Evolutionary conservation across 495 filamentous ascomycete genomes (phyloP).

Genomic region (Acidomyces sp.): DNA sequence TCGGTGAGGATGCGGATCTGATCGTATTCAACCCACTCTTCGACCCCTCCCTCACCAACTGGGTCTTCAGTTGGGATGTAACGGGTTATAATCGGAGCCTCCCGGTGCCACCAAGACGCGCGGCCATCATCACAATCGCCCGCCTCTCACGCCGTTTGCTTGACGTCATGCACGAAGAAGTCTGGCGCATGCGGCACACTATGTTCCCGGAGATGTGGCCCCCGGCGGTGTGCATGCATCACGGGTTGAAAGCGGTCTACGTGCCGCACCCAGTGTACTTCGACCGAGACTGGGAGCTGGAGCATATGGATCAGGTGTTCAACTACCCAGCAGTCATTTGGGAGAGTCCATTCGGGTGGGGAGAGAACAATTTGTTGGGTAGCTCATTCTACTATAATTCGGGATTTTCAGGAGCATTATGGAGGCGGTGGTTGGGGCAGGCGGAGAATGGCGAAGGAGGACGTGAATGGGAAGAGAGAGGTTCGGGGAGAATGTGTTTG

Average conservation of each 20-base stretch:
- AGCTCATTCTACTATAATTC: conserved; percentile 39
- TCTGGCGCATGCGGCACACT: conserved; percentile 25
- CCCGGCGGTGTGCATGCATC: conserved; percentile 27
- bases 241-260: conserved; percentile 33
- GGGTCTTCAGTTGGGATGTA: conserved; percentile 33
- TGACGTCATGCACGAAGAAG: conserved; percentile 30
- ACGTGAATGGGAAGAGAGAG: conserved; percentile 23
- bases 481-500: conserved; percentile 29
- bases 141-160: conserved; percentile 29
- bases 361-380: conserved; percentile 38
- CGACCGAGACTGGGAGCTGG: conserved; percentile 38
- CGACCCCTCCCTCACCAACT: conserved; percentile 30
- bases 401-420: conserved; percentile 33
- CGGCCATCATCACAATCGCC: conserved; percentile 32
- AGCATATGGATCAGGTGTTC: conserved; percentile 26
- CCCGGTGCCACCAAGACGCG: conserved; percentile 29
- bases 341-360: conserved; percentile 35
- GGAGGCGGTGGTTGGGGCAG: conserved; percentile 38
- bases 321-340: conserved; percentile 32
- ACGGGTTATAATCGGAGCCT: conserved; percentile 29
- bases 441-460: conserved; percentile 35
- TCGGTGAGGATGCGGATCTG: conserved; percentile 46
- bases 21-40: conserved; percentile 40
- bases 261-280: conserved; percentile 37
- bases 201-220: conserved; percentile 36